Evolutionary conservation across 768 basidiomycete species (phyloP), one percentile per base, ranked within the genome.

Genomic region (Candolleomyces eurysporus): DNA sequence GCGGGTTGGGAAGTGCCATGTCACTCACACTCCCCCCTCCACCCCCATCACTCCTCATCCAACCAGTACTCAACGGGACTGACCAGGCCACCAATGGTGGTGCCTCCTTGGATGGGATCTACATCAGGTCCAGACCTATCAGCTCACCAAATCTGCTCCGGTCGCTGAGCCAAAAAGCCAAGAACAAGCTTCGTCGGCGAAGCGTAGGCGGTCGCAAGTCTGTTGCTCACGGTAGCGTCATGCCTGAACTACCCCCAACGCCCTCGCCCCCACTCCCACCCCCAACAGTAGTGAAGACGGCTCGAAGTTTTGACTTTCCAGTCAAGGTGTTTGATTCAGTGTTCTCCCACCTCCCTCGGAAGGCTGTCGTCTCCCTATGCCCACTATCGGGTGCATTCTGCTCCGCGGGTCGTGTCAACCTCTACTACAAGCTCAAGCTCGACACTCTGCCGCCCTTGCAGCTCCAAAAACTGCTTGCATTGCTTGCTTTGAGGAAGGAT

Each of bases 1-100:
- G 80, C 65, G 80, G 79, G 6, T 67, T 82, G 13, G 80, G 80
- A 22, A 73, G 77, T 40, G 69, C 76, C 7, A 72, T 57, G 13
- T 32, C n/a, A 19, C 45, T 42, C 7, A 48, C 43, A 13, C 48
- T 50, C 26, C n/a, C 62, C n/a, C n/a, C 61, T 19, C 43, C 51
- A 9, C 61, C 63, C 16, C 57, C 64, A 40, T 32, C 32, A 19
- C 57, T 11, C 36, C 61, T 7, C 63, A 57, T 39, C 65, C 54
- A 36, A 30, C 46, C 22, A 46, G 30, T 10, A 19, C 45, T 21
- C 7, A 9, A 26, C 6, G 11, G 6, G 7, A 3, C 19, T 43
- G 49, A 31, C 13, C 10, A 48, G 32, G 36, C 58, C 5, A 51
- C 30, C 19, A 39, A 22, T 19, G 53, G 16, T 14, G 51, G 50